phyloP scores from a whole-genome alignment of 257 asterid species.

The Petunia axillaris region DNA sequence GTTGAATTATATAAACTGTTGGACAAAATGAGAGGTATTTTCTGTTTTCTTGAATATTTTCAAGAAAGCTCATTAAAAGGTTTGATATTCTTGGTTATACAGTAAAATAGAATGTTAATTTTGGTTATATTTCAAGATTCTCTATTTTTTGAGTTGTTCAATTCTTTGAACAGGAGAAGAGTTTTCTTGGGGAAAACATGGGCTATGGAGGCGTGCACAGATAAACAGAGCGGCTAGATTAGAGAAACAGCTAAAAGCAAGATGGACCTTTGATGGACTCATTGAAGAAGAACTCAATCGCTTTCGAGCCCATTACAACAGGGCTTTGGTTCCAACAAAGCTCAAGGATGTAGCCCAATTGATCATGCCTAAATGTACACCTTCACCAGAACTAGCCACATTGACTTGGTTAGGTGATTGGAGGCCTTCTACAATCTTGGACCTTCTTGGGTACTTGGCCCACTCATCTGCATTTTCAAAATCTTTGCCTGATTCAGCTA shows the following conservation, averaged over 20 bases:
- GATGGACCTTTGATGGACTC: conserved; percentile 65
- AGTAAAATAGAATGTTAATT: too few species aligned
- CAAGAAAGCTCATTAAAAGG: background rate
- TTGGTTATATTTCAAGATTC: background rate
- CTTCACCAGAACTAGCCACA: conserved; percentile 69
- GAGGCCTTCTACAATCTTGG: conserved; percentile 80
- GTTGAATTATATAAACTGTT: background rate
- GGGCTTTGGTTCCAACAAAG: conserved; percentile 49
- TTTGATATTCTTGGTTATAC: background rate
- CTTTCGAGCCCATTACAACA: conserved; percentile 53
- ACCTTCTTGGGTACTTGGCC: conserved; percentile 55
- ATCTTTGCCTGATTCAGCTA: conserved; percentile 43
- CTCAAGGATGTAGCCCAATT: conserved; percentile 60
- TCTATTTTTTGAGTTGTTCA: background rate
- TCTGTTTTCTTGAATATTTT: background rate
- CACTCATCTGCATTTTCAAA: conserved; percentile 32
- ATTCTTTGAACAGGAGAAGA: conserved; percentile 47
- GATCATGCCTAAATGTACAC: conserved; percentile 68
- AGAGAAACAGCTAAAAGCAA: conserved; percentile 71
- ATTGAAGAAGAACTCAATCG: conserved; percentile 62
- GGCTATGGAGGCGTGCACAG: conserved; percentile 74
- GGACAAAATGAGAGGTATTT: background rate
- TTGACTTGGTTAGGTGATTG: conserved; percentile 86
- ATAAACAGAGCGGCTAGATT: conserved; percentile 63
- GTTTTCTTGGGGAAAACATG: conserved; percentile 48